Evolutionary conservation across 1,139 yeast species (phyloP), one percentile per base, ranked within the genome.

Genomic region (Sugiyamaella novakii): DNA sequence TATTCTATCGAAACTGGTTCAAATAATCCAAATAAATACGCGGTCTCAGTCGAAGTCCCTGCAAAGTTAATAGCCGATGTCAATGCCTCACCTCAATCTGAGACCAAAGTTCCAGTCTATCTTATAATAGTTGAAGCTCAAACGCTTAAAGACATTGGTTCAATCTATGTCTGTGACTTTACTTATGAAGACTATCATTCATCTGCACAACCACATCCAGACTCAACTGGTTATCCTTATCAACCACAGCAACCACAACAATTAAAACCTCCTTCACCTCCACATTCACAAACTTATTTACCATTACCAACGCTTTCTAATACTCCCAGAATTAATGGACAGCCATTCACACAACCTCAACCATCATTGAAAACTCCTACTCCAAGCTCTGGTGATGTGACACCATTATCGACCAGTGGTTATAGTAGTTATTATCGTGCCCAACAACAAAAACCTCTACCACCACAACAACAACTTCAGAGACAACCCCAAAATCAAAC

Each of bases 81-180:
- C 10, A 29, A 25, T 18, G 29, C 51, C 15, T 10, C 40, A 6
- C 29, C 46, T 29, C 41, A 31, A 21, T 18, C 45, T 28, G 38
- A 47, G 39, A 15, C 47, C 45, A 33, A 43, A 43, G 49, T 52
- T 14, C 53, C 55, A 3, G 54, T 54, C 2, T 52, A 54, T 34
- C 42, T 54, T 15, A 49, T 52, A 36, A 29, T 43, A 31, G 19
- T 46, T 6, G 52, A 43, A 22, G 39, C 47, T 15, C 34, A 36
- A n/a, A 43, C 51, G 8, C 47, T 40, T 14, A 43, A 49, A 46
- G 54, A 49, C 34, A 19, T 49, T 35, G 47, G 59, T 11, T 55
- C 61, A 29, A 58, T 62, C 38, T 60, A 60, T n/a, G 43, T 65
- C 24, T 64, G 66, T 41, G 58, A 54, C 29, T 52, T 39, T 31